phyloP scores from a whole-genome alignment of 441 rosid species.

The Macaranga tanarius region DNA sequence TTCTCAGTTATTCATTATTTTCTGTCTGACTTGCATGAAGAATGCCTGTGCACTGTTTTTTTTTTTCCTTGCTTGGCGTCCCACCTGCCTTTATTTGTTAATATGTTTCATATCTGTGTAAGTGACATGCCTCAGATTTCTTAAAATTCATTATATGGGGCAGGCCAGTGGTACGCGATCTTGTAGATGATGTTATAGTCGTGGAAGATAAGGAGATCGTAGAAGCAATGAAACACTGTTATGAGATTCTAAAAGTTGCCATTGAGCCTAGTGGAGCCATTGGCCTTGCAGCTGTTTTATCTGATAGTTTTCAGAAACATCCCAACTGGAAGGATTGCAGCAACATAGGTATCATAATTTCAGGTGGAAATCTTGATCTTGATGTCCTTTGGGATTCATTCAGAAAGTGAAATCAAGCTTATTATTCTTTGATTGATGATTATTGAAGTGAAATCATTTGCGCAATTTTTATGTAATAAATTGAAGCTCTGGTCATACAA shows the following conservation, averaged over 20 bases:
- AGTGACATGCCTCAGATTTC: not conserved
- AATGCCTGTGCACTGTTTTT: not conserved
- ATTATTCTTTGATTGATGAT: not conserved
- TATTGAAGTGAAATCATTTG: no score
- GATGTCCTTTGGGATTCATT: slow-evolving; percentile 64
- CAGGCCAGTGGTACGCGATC: slow-evolving; percentile 81
- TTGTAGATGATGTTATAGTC: slow-evolving; percentile 66
- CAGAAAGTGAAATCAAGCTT: slow-evolving; percentile 25
- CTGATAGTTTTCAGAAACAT: slow-evolving; percentile 51
- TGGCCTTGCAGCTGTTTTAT: slow-evolving; percentile 83
- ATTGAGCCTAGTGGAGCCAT: slow-evolving; percentile 98
- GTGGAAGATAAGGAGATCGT: slow-evolving; percentile 70
- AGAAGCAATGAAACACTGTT: slow-evolving; percentile 84
- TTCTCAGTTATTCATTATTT: slow-evolving; percentile 1
- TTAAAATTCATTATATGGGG: slow-evolving; percentile 13
- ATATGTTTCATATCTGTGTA: not conserved
- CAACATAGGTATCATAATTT: slow-evolving; percentile 64
- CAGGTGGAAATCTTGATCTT: slow-evolving; percentile 84
- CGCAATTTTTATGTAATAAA: no score
- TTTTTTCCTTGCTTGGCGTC: not conserved
- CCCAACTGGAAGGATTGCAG: slow-evolving; percentile 55
- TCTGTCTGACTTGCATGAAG: not conserved
- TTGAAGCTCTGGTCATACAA: no score
- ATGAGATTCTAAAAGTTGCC: slow-evolving; percentile 72
- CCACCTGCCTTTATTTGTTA: not conserved